Evolutionary conservation across 371 early-diverging fungal genomes (phyloP).

Genomic region (Mortierella sp.): DNA sequence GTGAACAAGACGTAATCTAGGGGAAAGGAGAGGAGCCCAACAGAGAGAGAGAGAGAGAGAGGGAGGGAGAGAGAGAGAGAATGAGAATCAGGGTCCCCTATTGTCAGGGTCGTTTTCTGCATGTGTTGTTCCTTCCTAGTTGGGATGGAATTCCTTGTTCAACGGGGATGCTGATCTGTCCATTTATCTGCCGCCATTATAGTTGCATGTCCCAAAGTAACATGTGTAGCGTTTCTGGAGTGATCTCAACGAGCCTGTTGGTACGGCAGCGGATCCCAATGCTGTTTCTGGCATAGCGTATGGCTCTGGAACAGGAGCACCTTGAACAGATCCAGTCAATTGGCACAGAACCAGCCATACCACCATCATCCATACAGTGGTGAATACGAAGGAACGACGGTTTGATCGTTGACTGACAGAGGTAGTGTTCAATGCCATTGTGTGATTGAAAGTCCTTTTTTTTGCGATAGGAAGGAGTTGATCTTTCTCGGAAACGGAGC

Average conservation of each 20-base stretch:
- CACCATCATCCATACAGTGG: not conserved
- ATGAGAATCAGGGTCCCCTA: too few species aligned
- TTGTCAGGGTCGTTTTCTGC: not conserved
- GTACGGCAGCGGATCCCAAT: not conserved
- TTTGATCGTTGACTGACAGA: too few species aligned
- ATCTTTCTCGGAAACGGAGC: too few species aligned
- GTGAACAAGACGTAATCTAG: too few species aligned
- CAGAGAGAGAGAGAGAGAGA: too few species aligned
- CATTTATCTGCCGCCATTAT: conserved; percentile 12
- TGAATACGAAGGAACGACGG: not conserved
- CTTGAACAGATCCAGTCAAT: conserved; percentile 2
- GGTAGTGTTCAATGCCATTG: too few species aligned
- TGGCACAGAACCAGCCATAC: not conserved
- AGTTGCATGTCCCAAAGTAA: conserved; percentile 13
- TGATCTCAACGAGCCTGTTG: not conserved
- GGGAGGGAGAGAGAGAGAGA: not conserved
- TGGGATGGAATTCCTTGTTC: too few species aligned
- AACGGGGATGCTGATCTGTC: too few species aligned
- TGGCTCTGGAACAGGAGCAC: not conserved
- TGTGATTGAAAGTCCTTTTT: too few species aligned
- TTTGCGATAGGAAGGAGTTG: too few species aligned
- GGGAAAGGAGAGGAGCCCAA: too few species aligned
- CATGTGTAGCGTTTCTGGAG: conserved; percentile 23
- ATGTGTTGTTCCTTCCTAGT: not conserved
- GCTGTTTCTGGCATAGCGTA: not conserved